A percentile compares a stretch with the other conserved stretches of the same genome.
phyloP scores from a whole-genome alignment of 305 asterid genomes.

The Plantago coronopus region DNA sequence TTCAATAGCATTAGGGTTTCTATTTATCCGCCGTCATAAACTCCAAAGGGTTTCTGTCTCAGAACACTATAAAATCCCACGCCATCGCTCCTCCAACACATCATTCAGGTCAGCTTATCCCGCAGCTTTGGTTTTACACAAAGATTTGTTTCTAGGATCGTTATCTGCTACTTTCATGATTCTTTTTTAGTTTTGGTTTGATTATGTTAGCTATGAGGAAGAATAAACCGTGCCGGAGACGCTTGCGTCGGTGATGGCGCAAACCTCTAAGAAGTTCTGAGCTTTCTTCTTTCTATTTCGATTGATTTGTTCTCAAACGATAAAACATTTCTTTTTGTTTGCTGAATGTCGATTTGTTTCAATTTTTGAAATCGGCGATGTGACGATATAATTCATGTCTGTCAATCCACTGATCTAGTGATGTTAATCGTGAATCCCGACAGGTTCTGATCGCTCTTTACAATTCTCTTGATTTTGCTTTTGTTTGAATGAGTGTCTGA shows the following conservation, averaged over 20 bases:
- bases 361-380: slow-evolving; percentile 24
- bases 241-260: slow-evolving; percentile 41
- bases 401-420: slow-evolving; percentile 55
- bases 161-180: no score
- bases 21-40: no score
- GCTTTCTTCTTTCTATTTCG: slow-evolving; percentile 1
- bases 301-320: neutral
- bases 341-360: neutral
- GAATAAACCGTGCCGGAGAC: slow-evolving; percentile 32
- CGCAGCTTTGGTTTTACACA: no score
- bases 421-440: slow-evolving; percentile 55
- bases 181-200: no score
- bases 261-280: slow-evolving; percentile 60
- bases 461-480: neutral
- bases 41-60: no score
- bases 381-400: slow-evolving; percentile 44
- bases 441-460: slow-evolving; percentile 55
- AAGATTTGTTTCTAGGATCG: no score
- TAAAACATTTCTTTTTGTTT: neutral
- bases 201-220: slow-evolving; percentile 31
- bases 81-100: no score
- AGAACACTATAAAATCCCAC: no score
- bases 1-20: no score
- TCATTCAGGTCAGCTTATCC: no score
- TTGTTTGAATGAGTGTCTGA: no score